Evolutionary conservation across 2,329 filamentous ascomycete genomes (phyloP), one percentile per base, ranked within the genome.

Genomic region (Botrytis tulipae): DNA sequence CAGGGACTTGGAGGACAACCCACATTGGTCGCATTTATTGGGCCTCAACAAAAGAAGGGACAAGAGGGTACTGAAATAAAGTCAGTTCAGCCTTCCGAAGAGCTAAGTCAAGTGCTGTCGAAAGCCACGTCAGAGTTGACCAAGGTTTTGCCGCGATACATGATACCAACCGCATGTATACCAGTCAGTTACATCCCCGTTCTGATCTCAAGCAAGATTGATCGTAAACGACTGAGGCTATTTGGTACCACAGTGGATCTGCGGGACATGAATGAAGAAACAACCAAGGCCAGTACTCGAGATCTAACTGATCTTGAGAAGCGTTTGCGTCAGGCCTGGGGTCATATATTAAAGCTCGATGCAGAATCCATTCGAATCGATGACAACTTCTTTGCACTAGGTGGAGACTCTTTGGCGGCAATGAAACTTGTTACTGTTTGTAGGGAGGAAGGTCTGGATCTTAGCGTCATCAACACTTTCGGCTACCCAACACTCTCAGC

Each of bases 381-480:
- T 40, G 82, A 82, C 62, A 84, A 81, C 74, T 85, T 85, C 79
- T 83, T 83, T 74, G 75, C 75, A 10, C 75, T 83, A 0, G 82
- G 82, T 35, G 82, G 82, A 16, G 82, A 82, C 70, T 82, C 81
- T 2, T 74, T 83, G 0, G 71, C 76, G 14, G 82, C 82, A 1
- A 85, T 84, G 80, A 85, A 84, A 69, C 75, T 88, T 6, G 86
- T 88, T 0, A 83, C 85, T 29, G 81, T 61, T n/a, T 76, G 77
- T 40, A 71, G 78, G 60, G 73, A 73, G 12, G 73, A 73, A 48
- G 82, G 82, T 5, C 74, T 83, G 12, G 78, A 77, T 22, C 75
- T 86, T 2, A 82, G 81, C 0, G 85, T 86, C 4, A 81, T 82
- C 7, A 82, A 84, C 62, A 82, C 85, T 35, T 86, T 86, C 77